Percentiles rank a stretch among this genome's conserved stretches.
Evolutionary conservation across 306 rosid genomes (phyloP).

Genomic region (Cucurbita argyrosperma): DNA sequence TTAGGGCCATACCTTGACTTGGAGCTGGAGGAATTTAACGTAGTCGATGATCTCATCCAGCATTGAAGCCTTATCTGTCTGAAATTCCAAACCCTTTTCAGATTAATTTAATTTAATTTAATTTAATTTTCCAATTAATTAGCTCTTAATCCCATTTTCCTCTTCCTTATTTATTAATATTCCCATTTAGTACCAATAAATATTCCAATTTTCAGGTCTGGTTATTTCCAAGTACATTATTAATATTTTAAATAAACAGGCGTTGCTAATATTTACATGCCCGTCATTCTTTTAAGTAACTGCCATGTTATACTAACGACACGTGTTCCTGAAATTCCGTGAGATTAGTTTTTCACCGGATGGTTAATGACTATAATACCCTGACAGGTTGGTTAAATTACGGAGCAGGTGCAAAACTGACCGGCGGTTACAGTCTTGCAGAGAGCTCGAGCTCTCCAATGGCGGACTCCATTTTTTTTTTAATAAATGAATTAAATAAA

Average conservation of each 20-base stretch:
- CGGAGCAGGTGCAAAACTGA: background rate
- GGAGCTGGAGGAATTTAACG: conserved; percentile 92
- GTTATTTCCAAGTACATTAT: background rate
- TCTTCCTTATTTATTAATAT: background rate
- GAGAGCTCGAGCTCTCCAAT: background rate
- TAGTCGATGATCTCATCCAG: conserved; percentile 97
- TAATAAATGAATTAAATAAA: no score
- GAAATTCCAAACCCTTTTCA: conserved; percentile 27
- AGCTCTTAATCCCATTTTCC: background rate
- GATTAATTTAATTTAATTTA: background rate
- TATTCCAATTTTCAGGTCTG: background rate
- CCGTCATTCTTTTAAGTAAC: background rate
- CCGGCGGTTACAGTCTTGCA: conserved; percentile 3
- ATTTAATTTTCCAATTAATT: background rate
- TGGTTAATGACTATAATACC: background rate
- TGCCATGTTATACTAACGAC: background rate
- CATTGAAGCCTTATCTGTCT: conserved; percentile 99
- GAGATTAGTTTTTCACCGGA: background rate
- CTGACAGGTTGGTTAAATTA: background rate
- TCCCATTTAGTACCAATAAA: background rate
- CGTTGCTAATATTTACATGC: background rate
- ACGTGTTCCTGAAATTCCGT: background rate
- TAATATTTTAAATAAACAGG: background rate
- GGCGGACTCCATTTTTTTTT: background rate
- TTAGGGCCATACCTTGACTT: conserved; percentile 59